Evolutionary conservation across 371 early-diverging fungal genomes (phyloP), one percentile per base, ranked within the genome.

Genomic region (Mortierella sp.): DNA sequence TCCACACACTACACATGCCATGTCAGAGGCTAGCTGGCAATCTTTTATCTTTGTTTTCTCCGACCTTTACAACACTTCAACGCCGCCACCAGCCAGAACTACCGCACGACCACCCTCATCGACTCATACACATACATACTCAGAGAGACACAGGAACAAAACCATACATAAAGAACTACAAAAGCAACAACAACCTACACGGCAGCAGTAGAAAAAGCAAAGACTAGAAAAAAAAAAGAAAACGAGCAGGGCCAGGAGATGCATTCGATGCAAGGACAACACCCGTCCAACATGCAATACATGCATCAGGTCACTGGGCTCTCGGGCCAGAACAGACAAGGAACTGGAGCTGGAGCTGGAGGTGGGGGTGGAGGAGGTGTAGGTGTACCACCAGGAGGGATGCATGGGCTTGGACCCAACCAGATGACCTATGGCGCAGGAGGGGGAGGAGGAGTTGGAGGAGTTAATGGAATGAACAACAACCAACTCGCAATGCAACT

Each of bases 181-280:
- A 48, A 47, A 60, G 28, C 4, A 52, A 31, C 44, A 38, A 38
- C 7, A 54, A 24, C n/a, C 48, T 42, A n/a, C 13, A 1, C 50
- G 48, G 44, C 54, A 21, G 38, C 42, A 44, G 26, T n/a, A 48
- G 60, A 60, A 28, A 28, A 13, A 45, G 44, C 19, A n/a, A 31
- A 28, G 16, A 21, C 44, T 3, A 31, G 60, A 14, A 45, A 74
- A 71, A 72, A 58, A 38, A 38, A 38, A 38, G 42, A 38, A 38
- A 38, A 38, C 42, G 42, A 81, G 24, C 24, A 7, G 28, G n/a
- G n/a, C 48, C 14, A 42, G 28, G 60, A 63, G 34, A 81, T 76
- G 74, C 77, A 81, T 76, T 76, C 76, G 65, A 70, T 81, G 73
- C 81, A 81, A 44, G 81, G 81, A 73, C 81, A 81, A 47, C 81